Evolutionary conservation across 768 basidiomycete genomes (phyloP).

Genomic region (Tulasnella sp.): DNA sequence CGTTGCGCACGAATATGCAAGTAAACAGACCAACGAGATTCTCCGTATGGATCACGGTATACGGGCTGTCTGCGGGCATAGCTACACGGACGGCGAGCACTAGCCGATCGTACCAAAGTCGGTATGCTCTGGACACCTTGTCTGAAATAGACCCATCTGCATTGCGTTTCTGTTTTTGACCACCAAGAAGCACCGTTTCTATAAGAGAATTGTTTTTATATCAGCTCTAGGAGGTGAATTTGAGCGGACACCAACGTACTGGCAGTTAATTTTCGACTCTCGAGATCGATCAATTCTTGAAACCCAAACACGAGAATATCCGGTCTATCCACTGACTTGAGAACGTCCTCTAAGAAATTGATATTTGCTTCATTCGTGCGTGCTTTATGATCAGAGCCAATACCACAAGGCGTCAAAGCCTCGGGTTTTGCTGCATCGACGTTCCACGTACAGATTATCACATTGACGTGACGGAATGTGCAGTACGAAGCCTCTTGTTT

Average conservation of each 20-base stretch:
- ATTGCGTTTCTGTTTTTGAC: constrained; percentile 46
- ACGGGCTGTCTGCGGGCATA: constrained; percentile 62
- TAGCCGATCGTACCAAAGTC: constrained; percentile 77
- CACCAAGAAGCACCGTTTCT: constrained; percentile 71
- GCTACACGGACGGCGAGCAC: constrained; percentile 54
- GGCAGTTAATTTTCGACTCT: constrained; percentile 79
- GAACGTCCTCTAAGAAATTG: constrained; percentile 63
- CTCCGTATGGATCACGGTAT: constrained; percentile 71
- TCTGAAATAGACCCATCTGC: constrained; percentile 50
- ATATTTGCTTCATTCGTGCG: constrained; percentile 37
- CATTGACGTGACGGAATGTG: constrained; percentile 58
- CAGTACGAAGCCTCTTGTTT: constrained; percentile 67
- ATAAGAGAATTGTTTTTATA: background rate
- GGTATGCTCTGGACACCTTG: constrained; percentile 76
- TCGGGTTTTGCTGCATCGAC: constrained; percentile 79
- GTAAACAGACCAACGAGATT: constrained; percentile 83
- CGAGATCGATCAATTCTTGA: constrained; percentile 95
- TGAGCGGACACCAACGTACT: constrained; percentile 26
- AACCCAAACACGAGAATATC: constrained; percentile 91
- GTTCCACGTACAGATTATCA: constrained; percentile 86
- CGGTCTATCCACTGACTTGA: constrained; percentile 58
- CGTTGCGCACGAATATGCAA: constrained; percentile 57
- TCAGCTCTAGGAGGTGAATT: background rate
- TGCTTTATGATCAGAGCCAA: too few relatives aligned
- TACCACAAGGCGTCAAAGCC: constrained; percentile 31